These are phyloP conservation scores for Nigrospora osmanthi DNA, from an alignment of 2,329 filamentous ascomycete genomes.

Conservation along the genomic window DNA sequence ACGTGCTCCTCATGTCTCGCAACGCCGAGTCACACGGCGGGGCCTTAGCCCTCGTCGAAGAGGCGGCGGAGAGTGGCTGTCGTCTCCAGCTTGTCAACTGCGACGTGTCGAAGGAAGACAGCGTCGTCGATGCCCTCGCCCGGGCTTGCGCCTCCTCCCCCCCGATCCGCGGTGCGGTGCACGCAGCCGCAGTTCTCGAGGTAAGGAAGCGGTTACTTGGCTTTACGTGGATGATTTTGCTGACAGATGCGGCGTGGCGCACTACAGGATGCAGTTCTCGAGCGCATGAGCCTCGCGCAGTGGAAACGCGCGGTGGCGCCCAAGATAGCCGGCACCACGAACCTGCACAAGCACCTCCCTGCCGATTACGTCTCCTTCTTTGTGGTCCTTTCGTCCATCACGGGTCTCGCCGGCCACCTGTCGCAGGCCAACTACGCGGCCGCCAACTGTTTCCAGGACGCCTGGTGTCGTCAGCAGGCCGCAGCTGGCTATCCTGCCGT, in stretches of 20 bases:
- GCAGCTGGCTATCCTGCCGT: background rate
- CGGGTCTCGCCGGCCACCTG: conserved; percentile 23
- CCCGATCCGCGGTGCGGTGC: too few species aligned
- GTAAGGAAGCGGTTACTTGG: too few species aligned
- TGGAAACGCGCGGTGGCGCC: conserved; percentile 2
- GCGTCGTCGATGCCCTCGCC: conserved; percentile 1
- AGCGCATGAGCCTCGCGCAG: conserved; percentile 7
- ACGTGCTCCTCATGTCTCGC: conserved; percentile 13
- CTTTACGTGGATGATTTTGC: too few species aligned
- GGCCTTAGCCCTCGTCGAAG: background rate
- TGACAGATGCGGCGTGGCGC: background rate
- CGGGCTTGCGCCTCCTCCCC: too few species aligned
- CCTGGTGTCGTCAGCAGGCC: background rate
- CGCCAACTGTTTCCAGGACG: conserved; percentile 3
- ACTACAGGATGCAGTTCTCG: conserved; percentile 7
- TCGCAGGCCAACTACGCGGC: conserved; percentile 4
- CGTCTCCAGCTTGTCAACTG: conserved; percentile 1
- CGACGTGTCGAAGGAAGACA: conserved; percentile 4
- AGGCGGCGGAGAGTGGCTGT: background rate
- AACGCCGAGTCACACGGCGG: background rate
- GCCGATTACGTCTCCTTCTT: conserved; percentile 30
- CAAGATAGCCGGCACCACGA: conserved; percentile 7
- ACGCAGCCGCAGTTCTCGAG: too few species aligned
- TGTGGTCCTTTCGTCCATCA: conserved; percentile 28
- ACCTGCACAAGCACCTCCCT: conserved; percentile 13